Percentiles rank a stretch among this genome's conserved stretches.
These are phyloP conservation scores for Vitis rupestris DNA, from an alignment of 164 flowering plant genomes.

Conservation along the genomic window DNA sequence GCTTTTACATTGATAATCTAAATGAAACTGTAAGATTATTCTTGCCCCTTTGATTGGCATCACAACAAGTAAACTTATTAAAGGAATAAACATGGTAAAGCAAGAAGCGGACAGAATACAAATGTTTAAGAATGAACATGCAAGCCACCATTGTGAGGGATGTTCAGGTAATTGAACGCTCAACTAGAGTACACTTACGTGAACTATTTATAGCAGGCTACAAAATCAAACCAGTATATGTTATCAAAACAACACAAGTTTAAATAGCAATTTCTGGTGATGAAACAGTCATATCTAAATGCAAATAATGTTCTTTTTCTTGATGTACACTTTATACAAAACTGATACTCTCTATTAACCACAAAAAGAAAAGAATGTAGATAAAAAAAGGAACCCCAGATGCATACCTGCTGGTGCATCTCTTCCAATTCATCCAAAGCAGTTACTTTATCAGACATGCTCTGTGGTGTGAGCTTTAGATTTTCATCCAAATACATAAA, in stretches of 20 bases:
- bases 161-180: not conserved
- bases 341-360: not conserved
- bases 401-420: conserved; percentile 81
- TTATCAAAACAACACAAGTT: not conserved
- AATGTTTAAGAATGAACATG: not conserved
- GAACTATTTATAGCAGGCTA: not conserved
- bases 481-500: conserved; percentile 87
- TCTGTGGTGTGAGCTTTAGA: conserved; percentile 75
- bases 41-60: no score
- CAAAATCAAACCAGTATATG: no score
- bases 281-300: not conserved
- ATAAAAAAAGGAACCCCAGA: not conserved
- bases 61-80: not conserved
- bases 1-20: no score
- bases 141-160: not conserved
- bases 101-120: not conserved
- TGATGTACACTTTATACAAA: not conserved
- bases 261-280: not conserved
- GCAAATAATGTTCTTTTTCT: not conserved
- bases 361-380: not conserved
- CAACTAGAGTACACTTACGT: not conserved
- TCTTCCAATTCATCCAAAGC: conserved; percentile 80
- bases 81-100: not conserved
- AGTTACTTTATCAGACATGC: conserved; percentile 73
- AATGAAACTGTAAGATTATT: no score